phyloP scores from a whole-genome alignment of 2,329 filamentous ascomycete genomes.

The Seiridium cupressi region DNA sequence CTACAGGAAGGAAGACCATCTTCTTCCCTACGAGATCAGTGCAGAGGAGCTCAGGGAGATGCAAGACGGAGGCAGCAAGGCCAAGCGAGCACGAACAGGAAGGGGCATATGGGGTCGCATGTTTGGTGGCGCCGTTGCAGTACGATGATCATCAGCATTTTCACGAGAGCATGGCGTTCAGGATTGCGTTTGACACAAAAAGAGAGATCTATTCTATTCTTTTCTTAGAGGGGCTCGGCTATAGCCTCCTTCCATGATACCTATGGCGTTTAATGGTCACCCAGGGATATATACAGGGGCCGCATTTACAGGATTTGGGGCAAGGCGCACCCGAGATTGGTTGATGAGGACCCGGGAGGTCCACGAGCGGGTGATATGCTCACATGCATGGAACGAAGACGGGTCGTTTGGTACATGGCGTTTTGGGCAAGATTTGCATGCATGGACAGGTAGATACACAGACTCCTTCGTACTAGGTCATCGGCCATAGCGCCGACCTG shows the following conservation, averaged over 20 bases:
- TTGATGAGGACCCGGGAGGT: neutral
- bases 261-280: slow-evolving; percentile 6
- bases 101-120: slow-evolving; percentile 54
- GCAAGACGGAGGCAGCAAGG: slow-evolving; percentile 41
- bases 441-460: neutral
- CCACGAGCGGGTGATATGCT: neutral
- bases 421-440: neutral
- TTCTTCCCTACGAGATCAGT: slow-evolving; percentile 56
- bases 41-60: slow-evolving; percentile 49
- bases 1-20: slow-evolving; percentile 24
- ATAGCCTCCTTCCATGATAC: slow-evolving; percentile 1
- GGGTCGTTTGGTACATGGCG: neutral
- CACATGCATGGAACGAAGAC: neutral
- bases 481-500: neutral
- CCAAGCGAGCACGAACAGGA: slow-evolving; percentile 46
- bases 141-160: slow-evolving; percentile 28
- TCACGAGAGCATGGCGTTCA: slow-evolving; percentile 11
- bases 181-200: neutral
- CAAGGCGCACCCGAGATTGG: neutral
- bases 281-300: neutral
- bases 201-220: neutral
- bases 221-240: slow-evolving; percentile 3
- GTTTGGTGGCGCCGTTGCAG: slow-evolving; percentile 43
- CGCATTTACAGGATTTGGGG: slow-evolving; percentile 7
- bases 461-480: neutral